phyloP scores from a whole-genome alignment of 495 filamentous ascomycete species.

The Aspergillus baeticus region DNA sequence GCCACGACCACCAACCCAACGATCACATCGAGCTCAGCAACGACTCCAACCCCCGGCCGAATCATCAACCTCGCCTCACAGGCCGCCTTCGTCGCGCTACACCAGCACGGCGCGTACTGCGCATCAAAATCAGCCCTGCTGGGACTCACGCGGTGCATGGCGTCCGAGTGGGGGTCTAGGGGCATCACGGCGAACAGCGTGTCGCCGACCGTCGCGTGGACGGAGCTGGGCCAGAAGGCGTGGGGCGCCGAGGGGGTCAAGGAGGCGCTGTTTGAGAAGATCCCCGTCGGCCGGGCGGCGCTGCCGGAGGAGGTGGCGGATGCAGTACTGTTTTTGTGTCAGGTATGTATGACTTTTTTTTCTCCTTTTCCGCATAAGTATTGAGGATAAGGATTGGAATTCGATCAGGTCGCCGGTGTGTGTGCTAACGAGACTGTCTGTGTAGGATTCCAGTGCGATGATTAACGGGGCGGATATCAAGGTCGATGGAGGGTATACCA shows the following conservation, averaged over 20 bases:
- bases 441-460: conserved; percentile 44
- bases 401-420: too few relatives aligned
- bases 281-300: conserved; percentile 44
- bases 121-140: conserved; percentile 47
- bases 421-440: conserved; percentile 1
- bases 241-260: conserved; percentile 34
- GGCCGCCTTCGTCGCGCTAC: conserved; percentile 37
- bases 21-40: conserved; percentile 15
- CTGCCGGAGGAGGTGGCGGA: conserved; percentile 42
- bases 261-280: conserved; percentile 34
- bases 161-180: conserved; percentile 38
- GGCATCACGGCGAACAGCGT: conserved; percentile 40
- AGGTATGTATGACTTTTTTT: conserved; percentile 24
- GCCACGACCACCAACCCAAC: not conserved
- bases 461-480: conserved; percentile 45
- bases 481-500: conserved; percentile 43
- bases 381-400: too few relatives aligned
- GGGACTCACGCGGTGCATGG: conserved; percentile 50
- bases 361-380: too few relatives aligned
- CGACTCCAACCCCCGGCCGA: conserved; percentile 30
- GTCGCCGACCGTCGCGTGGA: conserved; percentile 44
- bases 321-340: conserved; percentile 38
- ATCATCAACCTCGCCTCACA: conserved; percentile 42
- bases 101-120: conserved; percentile 46
- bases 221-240: conserved; percentile 37